phyloP scores from a whole-genome alignment of 148 eudicot genomes.

The Rhododendron ovatum region DNA sequence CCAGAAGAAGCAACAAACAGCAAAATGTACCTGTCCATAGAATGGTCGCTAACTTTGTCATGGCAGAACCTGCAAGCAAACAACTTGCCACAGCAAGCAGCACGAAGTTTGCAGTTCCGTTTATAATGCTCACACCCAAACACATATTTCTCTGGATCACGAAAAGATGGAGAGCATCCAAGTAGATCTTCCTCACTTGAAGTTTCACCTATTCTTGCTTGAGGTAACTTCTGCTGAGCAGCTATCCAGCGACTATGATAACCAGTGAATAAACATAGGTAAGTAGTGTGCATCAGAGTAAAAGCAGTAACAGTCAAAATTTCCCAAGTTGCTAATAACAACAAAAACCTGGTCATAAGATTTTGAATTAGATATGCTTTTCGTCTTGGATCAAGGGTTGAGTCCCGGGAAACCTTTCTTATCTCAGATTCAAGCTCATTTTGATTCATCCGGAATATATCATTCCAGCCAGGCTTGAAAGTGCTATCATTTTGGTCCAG shows the following conservation, averaged over 20 bases:
- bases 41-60: slow-evolving; percentile 96
- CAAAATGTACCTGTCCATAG: slow-evolving; percentile 79
- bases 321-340: neutral
- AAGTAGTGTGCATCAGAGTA: slow-evolving; percentile 1
- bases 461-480: slow-evolving; percentile 99
- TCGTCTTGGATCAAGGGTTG: slow-evolving; percentile 95
- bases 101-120: slow-evolving; percentile 92
- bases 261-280: slow-evolving; percentile 9
- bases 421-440: slow-evolving; percentile 97
- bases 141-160: slow-evolving; percentile 56
- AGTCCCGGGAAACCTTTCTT: slow-evolving; percentile 90
- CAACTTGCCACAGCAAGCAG: slow-evolving; percentile 90
- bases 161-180: slow-evolving; percentile 70
- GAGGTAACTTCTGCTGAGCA: slow-evolving; percentile 81
- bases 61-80: slow-evolving; percentile 90
- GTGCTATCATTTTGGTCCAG: slow-evolving; percentile 62
- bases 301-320: neutral
- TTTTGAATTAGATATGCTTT: slow-evolving; percentile 90
- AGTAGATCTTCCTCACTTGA: slow-evolving; percentile 48
- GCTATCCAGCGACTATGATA: slow-evolving; percentile 90
- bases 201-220: slow-evolving; percentile 49
- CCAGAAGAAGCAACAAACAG: neutral
- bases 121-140: slow-evolving; percentile 97
- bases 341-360: slow-evolving; percentile 83
- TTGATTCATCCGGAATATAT: slow-evolving; percentile 97